Base-by-base conservation (phyloP, 495 filamentous ascomycete species). In the Hypoxylon cercidicola region DNA sequence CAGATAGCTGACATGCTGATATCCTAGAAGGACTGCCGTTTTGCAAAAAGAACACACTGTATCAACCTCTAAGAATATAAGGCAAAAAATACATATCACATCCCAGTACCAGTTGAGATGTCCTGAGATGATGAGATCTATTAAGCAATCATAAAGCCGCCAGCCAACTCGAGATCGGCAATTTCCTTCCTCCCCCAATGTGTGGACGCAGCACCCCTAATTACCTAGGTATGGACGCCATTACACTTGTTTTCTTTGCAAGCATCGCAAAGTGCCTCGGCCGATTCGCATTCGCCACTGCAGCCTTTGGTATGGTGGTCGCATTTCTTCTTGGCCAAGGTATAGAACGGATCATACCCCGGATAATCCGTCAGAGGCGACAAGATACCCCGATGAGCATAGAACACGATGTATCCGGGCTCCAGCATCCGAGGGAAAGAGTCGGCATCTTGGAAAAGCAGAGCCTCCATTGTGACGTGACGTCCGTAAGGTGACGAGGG, bases 261-360 rank as follows among this genome's bases (percentile, higher is more conserved):
- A 9, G 4, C n/a, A 0, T 55, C 41, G 19, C 65, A 68, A 3
- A 68, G 34, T 4, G 9, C 18, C 19, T 51, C 16, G 10, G n/a
- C n/a, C 9, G 46, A 41, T 0, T 19, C 30, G 46, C 39, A 45
- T 3, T 41, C 32, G 10, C 43, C 2, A 0, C 34, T 10, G 37
- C 65, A 68, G 8, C 65, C 64, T 46, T 44, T 44, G 19, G 39
- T 30, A 15, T 32, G 16, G 32, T 68, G 65, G 15, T 23, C 54
- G 23, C 65, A 68, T 12, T 4, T 20, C 15, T 56, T 50, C 3
- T 25, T 32, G 1, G 65, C 13, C 25, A 10, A 51, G 21, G 4
- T 30, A 4, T 16, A 16, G 6, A n/a, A 9, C 7, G 45, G 13
- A 10, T 37, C 41, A n/a, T 32, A 4, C 12, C 43, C 41, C 37